Conservation (phyloP, 345 rosid species). For the Cardamine resedifolia region DNA sequence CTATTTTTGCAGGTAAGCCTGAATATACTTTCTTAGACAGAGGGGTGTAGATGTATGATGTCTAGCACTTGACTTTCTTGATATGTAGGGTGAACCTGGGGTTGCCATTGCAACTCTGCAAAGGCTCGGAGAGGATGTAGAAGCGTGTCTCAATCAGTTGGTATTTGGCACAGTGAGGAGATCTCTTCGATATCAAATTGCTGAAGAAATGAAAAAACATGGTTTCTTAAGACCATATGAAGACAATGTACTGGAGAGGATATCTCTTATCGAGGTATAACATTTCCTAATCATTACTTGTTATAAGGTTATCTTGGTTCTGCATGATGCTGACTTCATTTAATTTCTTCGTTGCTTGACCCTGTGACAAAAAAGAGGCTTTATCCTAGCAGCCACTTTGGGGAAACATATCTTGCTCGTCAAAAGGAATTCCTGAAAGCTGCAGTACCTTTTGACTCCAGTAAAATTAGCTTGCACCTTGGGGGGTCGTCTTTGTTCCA, state of each 20-base stretch:
- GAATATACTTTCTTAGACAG: slow-evolving; percentile 29
- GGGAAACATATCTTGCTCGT: slow-evolving; percentile 72
- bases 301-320: slow-evolving; percentile 23
- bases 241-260: slow-evolving; percentile 68
- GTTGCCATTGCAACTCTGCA: slow-evolving; percentile 85
- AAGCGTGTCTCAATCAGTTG: slow-evolving; percentile 81
- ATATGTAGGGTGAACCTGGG: slow-evolving; percentile 81
- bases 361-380: slow-evolving; percentile 67
- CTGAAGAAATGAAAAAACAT: slow-evolving; percentile 73
- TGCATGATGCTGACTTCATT: slow-evolving; percentile 31
- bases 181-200: slow-evolving; percentile 71
- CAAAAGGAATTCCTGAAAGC: slow-evolving; percentile 47
- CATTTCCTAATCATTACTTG: slow-evolving; percentile 20
- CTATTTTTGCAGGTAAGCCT: slow-evolving; percentile 80
- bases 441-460: slow-evolving; percentile 40
- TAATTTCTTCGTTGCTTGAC: slow-evolving; percentile 35
- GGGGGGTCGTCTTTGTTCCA: slow-evolving; percentile 45
- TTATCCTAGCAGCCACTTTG: slow-evolving; percentile 91
- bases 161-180: slow-evolving; percentile 87
- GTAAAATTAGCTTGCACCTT: slow-evolving; percentile 49
- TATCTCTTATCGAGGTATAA: slow-evolving; percentile 84
- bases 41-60: slow-evolving; percentile 29
- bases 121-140: slow-evolving; percentile 93
- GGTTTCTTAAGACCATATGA: slow-evolving; percentile 79
- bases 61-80: slow-evolving; percentile 40